Evolutionary conservation across 2,329 filamentous ascomycete species (phyloP).

Genomic region (Colletotrichum sp.): DNA sequence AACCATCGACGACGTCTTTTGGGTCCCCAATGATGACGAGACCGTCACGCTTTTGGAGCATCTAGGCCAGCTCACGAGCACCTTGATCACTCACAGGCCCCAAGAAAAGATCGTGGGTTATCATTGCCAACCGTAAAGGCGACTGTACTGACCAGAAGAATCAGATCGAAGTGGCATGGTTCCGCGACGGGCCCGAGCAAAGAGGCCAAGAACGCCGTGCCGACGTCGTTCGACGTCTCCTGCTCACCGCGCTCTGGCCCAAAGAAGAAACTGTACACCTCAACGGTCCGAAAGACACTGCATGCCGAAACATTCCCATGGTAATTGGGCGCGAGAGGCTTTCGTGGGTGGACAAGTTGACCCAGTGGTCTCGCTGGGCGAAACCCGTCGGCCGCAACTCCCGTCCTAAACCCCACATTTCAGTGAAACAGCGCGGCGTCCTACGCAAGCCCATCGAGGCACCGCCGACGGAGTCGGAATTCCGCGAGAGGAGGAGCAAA

Average conservation of each 20-base stretch:
- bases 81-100: neutral
- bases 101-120: neutral
- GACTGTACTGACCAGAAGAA: neutral
- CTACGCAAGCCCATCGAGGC: neutral
- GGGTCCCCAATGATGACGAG: constrained; percentile 27
- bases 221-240: constrained; percentile 18
- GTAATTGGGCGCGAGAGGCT: constrained; percentile 2
- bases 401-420: neutral
- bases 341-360: constrained; percentile 14
- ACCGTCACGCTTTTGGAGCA: constrained; percentile 34
- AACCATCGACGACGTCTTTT: constrained; percentile 26
- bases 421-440: neutral
- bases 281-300: neutral
- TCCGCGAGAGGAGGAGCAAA: neutral
- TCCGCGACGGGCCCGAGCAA: neutral
- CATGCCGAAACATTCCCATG: neutral
- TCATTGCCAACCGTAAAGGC: neutral
- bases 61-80: constrained; percentile 42
- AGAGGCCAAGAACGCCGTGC: constrained; percentile 17
- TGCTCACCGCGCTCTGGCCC: constrained; percentile 2
- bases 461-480: neutral
- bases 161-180: constrained; percentile 23
- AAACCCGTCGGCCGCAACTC: constrained; percentile 14
- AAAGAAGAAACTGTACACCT: neutral
- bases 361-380: constrained; percentile 19